These are phyloP conservation scores for Viridothelium virens DNA, from an alignment of 495 filamentous ascomycete species.

Conservation along the genomic window DNA sequence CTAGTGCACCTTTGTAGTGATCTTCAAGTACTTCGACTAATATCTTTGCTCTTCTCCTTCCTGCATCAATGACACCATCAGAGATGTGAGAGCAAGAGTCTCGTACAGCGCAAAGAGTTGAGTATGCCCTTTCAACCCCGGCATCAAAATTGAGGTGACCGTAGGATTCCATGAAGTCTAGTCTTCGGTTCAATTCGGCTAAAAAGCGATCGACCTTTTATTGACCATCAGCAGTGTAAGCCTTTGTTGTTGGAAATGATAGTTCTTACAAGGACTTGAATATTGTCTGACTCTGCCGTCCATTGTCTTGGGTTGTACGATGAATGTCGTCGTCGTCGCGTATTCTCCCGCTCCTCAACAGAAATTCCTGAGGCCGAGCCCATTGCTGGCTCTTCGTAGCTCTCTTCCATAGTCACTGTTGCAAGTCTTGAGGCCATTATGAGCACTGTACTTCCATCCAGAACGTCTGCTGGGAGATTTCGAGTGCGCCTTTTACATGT, in stretches of 20 bases:
- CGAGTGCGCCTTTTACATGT: not conserved
- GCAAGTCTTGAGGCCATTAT: slow-evolving; percentile 7
- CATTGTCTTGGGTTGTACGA: slow-evolving; percentile 29
- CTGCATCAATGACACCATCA: slow-evolving; percentile 80
- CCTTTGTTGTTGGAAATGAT: not conserved
- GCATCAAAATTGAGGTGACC: slow-evolving; percentile 75
- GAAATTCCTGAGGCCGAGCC: slow-evolving; percentile 19
- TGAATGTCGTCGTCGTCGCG: slow-evolving; percentile 28
- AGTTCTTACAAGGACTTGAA: slow-evolving; percentile 26
- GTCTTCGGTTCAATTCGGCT: slow-evolving; percentile 71
- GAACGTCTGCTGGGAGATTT: not conserved
- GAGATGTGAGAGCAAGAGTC: slow-evolving; percentile 85
- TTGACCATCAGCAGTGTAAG: not conserved
- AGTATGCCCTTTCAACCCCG: slow-evolving; percentile 71
- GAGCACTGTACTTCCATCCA: too few species aligned
- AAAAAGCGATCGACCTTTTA: slow-evolving; percentile 80
- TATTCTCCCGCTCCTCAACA: slow-evolving; percentile 18
- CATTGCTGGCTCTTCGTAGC: slow-evolving; percentile 26
- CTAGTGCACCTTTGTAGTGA: slow-evolving; percentile 80
- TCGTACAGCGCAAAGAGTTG: slow-evolving; percentile 77
- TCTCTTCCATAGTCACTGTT: slow-evolving; percentile 15
- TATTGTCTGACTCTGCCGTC: slow-evolving; percentile 26
- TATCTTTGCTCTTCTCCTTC: slow-evolving; percentile 72
- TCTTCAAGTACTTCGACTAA: slow-evolving; percentile 92
- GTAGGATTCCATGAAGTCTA: slow-evolving; percentile 85